Conservation (phyloP, 495 filamentous ascomycete genomes). For the Hypoxylon perforatum region DNA sequence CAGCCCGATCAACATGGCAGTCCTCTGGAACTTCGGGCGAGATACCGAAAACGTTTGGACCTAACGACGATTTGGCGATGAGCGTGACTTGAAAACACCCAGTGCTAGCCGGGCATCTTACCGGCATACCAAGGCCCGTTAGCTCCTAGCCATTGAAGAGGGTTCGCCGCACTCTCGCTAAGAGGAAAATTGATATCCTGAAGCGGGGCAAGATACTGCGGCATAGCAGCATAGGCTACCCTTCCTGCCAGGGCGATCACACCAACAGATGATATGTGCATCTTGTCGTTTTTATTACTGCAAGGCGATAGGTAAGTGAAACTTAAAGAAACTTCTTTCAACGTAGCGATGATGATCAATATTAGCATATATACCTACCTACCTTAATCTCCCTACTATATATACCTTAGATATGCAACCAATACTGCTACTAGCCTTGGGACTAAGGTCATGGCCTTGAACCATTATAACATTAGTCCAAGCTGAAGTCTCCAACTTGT, state of each 20-base stretch:
- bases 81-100: neutral
- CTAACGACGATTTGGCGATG: slow-evolving; percentile 29
- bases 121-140: slow-evolving; percentile 67
- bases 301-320: neutral
- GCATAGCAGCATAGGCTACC: slow-evolving; percentile 2
- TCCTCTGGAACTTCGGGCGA: slow-evolving; percentile 58
- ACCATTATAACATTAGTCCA: neutral
- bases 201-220: slow-evolving; percentile 46
- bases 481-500: neutral
- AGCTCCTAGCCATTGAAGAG: slow-evolving; percentile 61
- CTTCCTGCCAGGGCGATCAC: neutral
- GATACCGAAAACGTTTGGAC: slow-evolving; percentile 65
- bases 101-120: slow-evolving; percentile 18
- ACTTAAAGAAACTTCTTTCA: neutral
- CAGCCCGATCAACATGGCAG: slow-evolving; percentile 65
- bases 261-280: slow-evolving; percentile 12
- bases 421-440: no score
- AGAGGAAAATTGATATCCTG: slow-evolving; percentile 55
- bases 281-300: neutral
- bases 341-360: neutral
- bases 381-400: neutral
- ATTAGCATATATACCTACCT: neutral
- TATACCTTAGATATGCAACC: neutral
- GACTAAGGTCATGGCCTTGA: neutral
- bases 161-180: slow-evolving; percentile 48